These are phyloP conservation scores for Fusarium fracticaudum DNA, from an alignment of 2,329 filamentous ascomycete species.

Conservation along the genomic window DNA sequence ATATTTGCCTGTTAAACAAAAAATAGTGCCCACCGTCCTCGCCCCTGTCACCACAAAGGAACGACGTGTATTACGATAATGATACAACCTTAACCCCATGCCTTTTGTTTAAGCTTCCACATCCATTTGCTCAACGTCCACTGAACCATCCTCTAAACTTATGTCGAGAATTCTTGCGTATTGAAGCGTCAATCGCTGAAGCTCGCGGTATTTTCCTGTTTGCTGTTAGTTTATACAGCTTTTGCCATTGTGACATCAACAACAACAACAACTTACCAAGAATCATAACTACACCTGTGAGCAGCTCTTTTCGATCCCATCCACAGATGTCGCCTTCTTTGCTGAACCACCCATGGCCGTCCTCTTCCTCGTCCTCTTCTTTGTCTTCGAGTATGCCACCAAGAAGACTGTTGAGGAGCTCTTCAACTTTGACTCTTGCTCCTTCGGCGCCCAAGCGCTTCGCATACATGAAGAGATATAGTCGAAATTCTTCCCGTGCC, in stretches of 20 bases:
- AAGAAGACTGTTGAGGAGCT: slow-evolving; percentile 83
- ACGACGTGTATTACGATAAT: slow-evolving; percentile 19
- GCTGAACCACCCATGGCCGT: slow-evolving; percentile 69
- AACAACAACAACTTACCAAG: slow-evolving; percentile 71
- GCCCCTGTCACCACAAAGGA: neutral
- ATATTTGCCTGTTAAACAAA: slow-evolving; percentile 20
- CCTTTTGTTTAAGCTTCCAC: slow-evolving; percentile 46
- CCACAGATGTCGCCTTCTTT: slow-evolving; percentile 81
- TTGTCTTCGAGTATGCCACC: slow-evolving; percentile 75
- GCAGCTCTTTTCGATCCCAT: slow-evolving; percentile 86
- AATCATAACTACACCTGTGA: slow-evolving; percentile 92
- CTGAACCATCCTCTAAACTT: slow-evolving; percentile 57
- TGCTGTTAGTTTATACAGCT: slow-evolving; percentile 45
- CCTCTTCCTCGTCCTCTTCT: slow-evolving; percentile 48
- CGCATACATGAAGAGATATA: slow-evolving; percentile 98
- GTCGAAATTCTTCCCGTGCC: slow-evolving; percentile 89
- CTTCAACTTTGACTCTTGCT: slow-evolving; percentile 87
- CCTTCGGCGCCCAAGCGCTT: slow-evolving; percentile 94
- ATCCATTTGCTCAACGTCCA: slow-evolving; percentile 57
- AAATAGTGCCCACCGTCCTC: slow-evolving; percentile 9
- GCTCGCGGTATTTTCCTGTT: slow-evolving; percentile 90
- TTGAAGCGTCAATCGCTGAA: slow-evolving; percentile 93
- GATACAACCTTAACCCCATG: slow-evolving; percentile 25
- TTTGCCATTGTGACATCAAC: neutral
- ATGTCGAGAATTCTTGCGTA: slow-evolving; percentile 86